Evolutionary conservation across 495 filamentous ascomycete species (phyloP).

Genomic region (Hypoxylon fuscum): DNA sequence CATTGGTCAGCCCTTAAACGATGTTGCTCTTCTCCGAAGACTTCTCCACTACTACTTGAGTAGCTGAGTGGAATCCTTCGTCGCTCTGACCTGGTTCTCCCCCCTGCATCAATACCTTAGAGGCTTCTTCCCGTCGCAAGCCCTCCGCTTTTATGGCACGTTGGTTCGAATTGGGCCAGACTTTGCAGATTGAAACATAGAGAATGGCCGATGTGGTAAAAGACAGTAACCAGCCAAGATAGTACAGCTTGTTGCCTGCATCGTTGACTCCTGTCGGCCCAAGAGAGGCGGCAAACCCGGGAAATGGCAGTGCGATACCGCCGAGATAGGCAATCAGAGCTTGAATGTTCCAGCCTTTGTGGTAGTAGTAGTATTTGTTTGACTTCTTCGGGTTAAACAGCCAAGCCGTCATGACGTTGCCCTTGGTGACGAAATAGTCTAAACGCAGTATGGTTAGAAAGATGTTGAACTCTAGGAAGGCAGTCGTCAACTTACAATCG

Average conservation of each 20-base stretch:
- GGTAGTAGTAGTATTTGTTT: conserved; percentile 47
- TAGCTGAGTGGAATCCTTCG: background rate
- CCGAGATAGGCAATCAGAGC: conserved; percentile 42
- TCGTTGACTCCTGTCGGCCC: conserved; percentile 43
- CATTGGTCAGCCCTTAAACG: background rate
- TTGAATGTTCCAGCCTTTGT: conserved; percentile 44
- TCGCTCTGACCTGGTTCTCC: background rate
- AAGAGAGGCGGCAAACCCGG: conserved; percentile 46
- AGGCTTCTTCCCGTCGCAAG: conserved; percentile 40
- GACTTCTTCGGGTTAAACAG: conserved; percentile 45
- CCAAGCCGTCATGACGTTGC: conserved; percentile 47
- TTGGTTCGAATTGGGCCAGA: conserved; percentile 53
- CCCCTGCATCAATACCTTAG: background rate
- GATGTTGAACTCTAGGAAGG: background rate
- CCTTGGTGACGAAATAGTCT: conserved; percentile 46
- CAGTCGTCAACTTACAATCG: conserved; percentile 39
- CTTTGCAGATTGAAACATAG: conserved; percentile 48
- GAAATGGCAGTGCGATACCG: conserved; percentile 44
- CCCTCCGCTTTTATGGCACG: conserved; percentile 37
- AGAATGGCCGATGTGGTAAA: conserved; percentile 49
- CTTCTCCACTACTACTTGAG: background rate
- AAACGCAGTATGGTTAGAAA: background rate
- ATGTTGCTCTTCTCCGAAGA: background rate
- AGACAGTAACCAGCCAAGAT: conserved; percentile 53
- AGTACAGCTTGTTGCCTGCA: conserved; percentile 44